Base-by-base conservation (phyloP, 2,329 filamentous ascomycete species). In the Plenodomus tracheiphilus region DNA sequence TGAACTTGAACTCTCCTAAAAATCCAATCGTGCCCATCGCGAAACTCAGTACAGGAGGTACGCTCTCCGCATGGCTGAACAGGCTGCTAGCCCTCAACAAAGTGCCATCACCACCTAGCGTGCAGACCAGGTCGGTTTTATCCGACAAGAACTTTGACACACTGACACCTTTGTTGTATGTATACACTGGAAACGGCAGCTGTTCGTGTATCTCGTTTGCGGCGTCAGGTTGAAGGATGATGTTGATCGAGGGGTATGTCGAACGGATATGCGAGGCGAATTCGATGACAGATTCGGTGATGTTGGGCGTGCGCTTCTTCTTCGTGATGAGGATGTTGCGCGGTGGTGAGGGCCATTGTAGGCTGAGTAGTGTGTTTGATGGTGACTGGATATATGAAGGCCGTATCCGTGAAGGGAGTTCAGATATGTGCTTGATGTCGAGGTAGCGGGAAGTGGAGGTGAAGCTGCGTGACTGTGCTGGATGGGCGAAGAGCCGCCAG, bases 21-120 rank as follows among this genome's bases (percentile, higher is more conserved):
- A 99, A 99, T 0, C 94, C 94, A 1, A 99, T 77, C 0, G 93
- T 95, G 5, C 94, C 94, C 90, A 99, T 97, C 69, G 91, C 96
- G 68, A 99, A 99, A 1, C 90, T 91, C 7, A 99, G 78, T 28
- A 99, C 88, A 0, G 94, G 94, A 0, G 94, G 94, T 0, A 99
- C 93, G 37, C 85, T 85, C 2, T 82, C 79, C 38, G 89, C 85
- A 32, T 89, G 87, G 50, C 91, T 91, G 75, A 95, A 97, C 4
- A 97, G 81, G 45, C 88, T 92, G 2, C 90, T 88, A 0, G 91
- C 91, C 51, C 89, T 88, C 39, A 96, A 74, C 45, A 96, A 93
- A 2, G 91, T 96, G 52, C 91, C 91, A 71, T 99, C 94, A 36
- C 94, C 94, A 44, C 94, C 94, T 41, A 99, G 84, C 0, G 94